Evolutionary conservation across 2,329 filamentous ascomycete species (phyloP).

Genomic region (Penicillium aurantiogriseum): DNA sequence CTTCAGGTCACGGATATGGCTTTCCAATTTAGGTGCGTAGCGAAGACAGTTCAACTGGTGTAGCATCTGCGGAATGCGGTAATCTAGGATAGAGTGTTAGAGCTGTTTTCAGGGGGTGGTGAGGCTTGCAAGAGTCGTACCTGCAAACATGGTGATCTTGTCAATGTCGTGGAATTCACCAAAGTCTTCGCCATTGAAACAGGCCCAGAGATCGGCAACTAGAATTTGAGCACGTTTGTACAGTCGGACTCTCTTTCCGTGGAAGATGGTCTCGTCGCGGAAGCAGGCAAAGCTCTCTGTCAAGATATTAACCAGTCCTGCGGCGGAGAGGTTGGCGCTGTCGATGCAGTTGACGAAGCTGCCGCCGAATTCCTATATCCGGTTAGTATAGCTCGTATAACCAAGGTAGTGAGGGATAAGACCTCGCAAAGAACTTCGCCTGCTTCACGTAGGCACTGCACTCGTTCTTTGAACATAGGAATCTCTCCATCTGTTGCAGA

Average conservation of each 20-base stretch:
- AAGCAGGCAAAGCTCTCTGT: constrained; percentile 82
- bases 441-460: constrained; percentile 78
- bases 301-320: constrained; percentile 79
- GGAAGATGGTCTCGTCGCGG: constrained; percentile 73
- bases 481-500: constrained; percentile 85
- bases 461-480: constrained; percentile 74
- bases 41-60: constrained; percentile 76
- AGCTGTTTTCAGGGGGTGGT: neutral
- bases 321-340: constrained; percentile 74
- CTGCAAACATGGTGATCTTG: constrained; percentile 95
- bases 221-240: constrained; percentile 95
- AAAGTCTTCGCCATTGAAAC: constrained; percentile 76
- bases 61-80: constrained; percentile 91
- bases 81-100: constrained; percentile 57
- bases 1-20: constrained; percentile 64
- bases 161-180: constrained; percentile 87
- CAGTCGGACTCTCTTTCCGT: constrained; percentile 73
- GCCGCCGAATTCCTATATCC: constrained; percentile 67
- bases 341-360: constrained; percentile 71
- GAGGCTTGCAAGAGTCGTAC: constrained; percentile 32
- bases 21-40: constrained; percentile 77
- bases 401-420: constrained; percentile 23
- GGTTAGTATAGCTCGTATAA: constrained; percentile 5
- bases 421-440: constrained; percentile 76
- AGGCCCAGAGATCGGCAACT: constrained; percentile 94